Conservation (phyloP, 257 asterid species). For the Galeopsis tetrahit region DNA sequence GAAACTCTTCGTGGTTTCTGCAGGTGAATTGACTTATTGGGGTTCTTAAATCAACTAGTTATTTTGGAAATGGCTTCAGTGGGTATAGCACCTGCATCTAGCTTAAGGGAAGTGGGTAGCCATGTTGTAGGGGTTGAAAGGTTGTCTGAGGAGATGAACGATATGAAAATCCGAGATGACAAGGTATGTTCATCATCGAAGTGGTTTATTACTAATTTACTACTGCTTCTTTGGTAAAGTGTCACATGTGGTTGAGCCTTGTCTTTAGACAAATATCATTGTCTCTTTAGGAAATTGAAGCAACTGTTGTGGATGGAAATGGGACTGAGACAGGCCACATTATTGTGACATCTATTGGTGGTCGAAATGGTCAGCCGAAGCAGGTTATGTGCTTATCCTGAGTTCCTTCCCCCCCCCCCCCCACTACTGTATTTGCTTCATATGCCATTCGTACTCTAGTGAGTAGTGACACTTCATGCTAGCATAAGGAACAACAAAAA, state of each 20-base stretch:
- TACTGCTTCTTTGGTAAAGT: not conserved
- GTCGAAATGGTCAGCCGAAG: slow-evolving; percentile 81
- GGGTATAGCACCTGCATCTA: slow-evolving; percentile 59
- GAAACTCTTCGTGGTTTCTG: slow-evolving; percentile 18
- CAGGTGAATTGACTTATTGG: slow-evolving; percentile 59
- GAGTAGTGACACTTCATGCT: not conserved
- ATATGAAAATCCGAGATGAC: slow-evolving; percentile 69
- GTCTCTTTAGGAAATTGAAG: slow-evolving; percentile 66
- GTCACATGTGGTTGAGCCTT: slow-evolving; percentile 15
- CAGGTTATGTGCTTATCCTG: slow-evolving; percentile 52
- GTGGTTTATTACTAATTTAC: not conserved
- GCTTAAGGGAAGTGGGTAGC: slow-evolving; percentile 54
- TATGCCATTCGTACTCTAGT: not conserved
- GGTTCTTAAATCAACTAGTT: slow-evolving; percentile 40
- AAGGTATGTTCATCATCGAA: slow-evolving; percentile 39
- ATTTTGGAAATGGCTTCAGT: slow-evolving; percentile 65
- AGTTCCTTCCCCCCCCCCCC: not conserved
- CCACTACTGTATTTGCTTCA: not conserved
- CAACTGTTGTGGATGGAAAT: slow-evolving; percentile 71
- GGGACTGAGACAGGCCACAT: slow-evolving; percentile 93
- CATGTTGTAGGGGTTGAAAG: slow-evolving; percentile 57
- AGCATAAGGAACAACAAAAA: not conserved
- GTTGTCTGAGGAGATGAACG: slow-evolving; percentile 68
- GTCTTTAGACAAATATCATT: slow-evolving; percentile 9
- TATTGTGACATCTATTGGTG: slow-evolving; percentile 80